Evolutionary conservation across 768 basidiomycete species (phyloP).

Genomic region (Russula ochroleuca): DNA sequence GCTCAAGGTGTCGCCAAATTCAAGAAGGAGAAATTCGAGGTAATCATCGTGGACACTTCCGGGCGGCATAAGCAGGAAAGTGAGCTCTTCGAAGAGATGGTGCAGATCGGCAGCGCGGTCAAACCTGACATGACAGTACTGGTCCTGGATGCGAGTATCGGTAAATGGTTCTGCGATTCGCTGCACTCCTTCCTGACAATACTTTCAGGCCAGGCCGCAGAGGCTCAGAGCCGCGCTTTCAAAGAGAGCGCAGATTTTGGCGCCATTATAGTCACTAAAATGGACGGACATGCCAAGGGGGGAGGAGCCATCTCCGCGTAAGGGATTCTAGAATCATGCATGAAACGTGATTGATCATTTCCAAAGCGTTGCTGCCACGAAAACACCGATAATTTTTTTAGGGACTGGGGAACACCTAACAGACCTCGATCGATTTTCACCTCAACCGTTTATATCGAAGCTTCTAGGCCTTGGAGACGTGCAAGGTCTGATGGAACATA

Average conservation of each 20-base stretch:
- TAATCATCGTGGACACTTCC: conserved; percentile 98
- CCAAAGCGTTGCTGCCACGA: conserved; percentile 90
- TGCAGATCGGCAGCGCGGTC: conserved; percentile 90
- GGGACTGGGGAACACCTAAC: conserved; percentile 98
- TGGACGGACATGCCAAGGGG: conserved; percentile 99
- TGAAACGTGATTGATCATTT: conserved; percentile 9
- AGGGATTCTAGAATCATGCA: conserved; percentile 34
- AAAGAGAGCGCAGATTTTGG: conserved; percentile 98
- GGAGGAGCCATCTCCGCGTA: conserved; percentile 99
- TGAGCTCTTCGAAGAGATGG: conserved; percentile 97
- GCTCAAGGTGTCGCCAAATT: conserved; percentile 94
- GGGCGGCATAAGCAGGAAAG: conserved; percentile 96
- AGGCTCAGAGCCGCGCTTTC: conserved; percentile 93
- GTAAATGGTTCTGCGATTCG: conserved; percentile 36
- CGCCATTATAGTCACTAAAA: conserved; percentile 98
- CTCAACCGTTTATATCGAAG: conserved; percentile 96
- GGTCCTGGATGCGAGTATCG: conserved; percentile 95
- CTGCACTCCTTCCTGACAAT: conserved; percentile 1
- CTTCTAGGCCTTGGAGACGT: conserved; percentile 93
- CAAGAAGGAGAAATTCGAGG: conserved; percentile 96
- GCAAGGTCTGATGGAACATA: conserved; percentile 96
- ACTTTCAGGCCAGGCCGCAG: conserved; percentile 82
- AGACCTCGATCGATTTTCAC: conserved; percentile 93
- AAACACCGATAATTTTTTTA: conserved; percentile 97
- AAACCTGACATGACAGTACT: conserved; percentile 95